Base-by-base conservation (phyloP, 2,329 filamentous ascomycete species). In the Paecilomyces formosus region DNA sequence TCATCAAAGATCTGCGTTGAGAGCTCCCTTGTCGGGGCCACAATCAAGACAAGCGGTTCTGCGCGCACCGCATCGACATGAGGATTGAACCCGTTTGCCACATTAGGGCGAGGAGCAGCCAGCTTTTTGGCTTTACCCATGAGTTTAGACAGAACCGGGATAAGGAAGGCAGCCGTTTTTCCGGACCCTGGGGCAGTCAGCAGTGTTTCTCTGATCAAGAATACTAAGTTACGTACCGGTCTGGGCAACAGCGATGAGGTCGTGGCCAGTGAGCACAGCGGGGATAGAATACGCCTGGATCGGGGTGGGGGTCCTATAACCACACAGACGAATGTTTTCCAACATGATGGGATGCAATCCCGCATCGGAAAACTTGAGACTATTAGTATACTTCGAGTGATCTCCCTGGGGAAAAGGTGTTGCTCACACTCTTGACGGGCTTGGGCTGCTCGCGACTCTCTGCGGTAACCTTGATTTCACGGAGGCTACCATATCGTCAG, bases 61-160 rank as follows among this genome's bases (percentile, higher is more conserved):
- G 92, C 93, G 51, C 85, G 84, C 45, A 89, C 83, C 1, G 74
- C 72, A 21, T 84, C 73, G 15, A 70, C 68, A 1, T 76, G 76
- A 2, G 81, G 74, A 11, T 83, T 76, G 66, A 85, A 88, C 0
- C 76, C 80, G 1, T 74, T 72, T 0, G 84, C 65, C 5, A 74
- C 79, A 62, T 88, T 86, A 0, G 92, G 91, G 3, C 92, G 69
- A 52, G 85, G 82, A 4, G 90, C 92, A 1, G 88, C 87, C 6
- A 97, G 78, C 75, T 92, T 92, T 77, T 92, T 94, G 5, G 89
- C 91, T 77, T 97, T 97, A 26, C 94, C 94, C 91, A 97, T 97
- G 22, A 99, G 78, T 72, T 89, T 88, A 60, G 92, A 96, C 55
- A 97, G 69, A 60, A 96, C 89, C 0, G 94, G 94, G 57, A 97